Evolutionary conservation across 1,284 basidiomycete genomes (phyloP).

Genomic region (Cutaneotrichosporon sp.): DNA sequence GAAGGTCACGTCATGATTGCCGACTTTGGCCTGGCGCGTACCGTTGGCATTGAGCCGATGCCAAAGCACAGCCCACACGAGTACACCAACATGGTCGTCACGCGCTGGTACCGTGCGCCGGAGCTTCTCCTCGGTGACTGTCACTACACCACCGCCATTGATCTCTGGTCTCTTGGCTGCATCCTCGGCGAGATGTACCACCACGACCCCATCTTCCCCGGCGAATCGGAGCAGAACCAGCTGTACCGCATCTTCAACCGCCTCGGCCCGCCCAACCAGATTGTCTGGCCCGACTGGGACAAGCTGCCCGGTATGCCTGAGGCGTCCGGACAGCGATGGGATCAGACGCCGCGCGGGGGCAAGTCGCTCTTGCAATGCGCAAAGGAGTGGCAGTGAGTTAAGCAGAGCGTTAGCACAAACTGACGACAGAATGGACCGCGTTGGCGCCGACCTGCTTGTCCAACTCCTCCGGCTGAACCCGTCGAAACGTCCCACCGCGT

Average conservation of each 20-base stretch:
- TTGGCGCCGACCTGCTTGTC: conserved; percentile 47
- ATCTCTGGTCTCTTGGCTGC: conserved; percentile 97
- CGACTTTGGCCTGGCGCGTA: conserved; percentile 80
- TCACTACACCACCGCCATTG: conserved; percentile 87
- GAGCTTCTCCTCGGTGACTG: conserved; percentile 86
- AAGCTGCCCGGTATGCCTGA: conserved; percentile 74
- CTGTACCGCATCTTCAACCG: conserved; percentile 80
- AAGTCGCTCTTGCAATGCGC: conserved; percentile 24
- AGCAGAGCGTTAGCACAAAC: background rate
- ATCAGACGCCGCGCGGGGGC: conserved; percentile 24
- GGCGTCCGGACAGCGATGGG: conserved; percentile 40
- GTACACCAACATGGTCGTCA: conserved; percentile 86
- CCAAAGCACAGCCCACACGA: conserved; percentile 51
- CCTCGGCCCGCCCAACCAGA: conserved; percentile 80
- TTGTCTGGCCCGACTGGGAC: conserved; percentile 69
- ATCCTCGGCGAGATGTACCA: conserved; percentile 95
- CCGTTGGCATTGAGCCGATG: conserved; percentile 41
- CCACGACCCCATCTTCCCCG: conserved; percentile 79
- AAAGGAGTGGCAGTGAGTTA: conserved; percentile 32
- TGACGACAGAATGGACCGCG: conserved; percentile 33
- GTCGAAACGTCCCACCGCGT: conserved; percentile 52
- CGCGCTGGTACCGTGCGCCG: conserved; percentile 56
- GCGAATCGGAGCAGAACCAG: conserved; percentile 84
- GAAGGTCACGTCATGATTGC: conserved; percentile 78
- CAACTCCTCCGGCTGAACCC: conserved; percentile 54